Evolutionary conservation across 495 filamentous ascomycete species (phyloP).

Genomic region (Neurospora sp.): DNA sequence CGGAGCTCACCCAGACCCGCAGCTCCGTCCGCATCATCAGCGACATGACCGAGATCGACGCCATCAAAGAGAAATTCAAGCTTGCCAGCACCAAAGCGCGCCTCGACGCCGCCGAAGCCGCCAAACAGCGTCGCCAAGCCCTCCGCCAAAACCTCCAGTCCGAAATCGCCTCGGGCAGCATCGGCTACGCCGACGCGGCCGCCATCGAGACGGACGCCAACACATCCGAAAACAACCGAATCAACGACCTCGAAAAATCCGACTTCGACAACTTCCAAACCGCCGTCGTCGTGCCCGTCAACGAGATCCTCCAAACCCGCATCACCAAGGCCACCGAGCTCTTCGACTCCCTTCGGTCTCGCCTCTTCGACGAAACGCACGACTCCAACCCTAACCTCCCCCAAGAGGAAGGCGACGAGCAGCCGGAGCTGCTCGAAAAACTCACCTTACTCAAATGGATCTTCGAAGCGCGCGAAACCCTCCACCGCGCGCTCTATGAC

Average conservation of each 20-base stretch:
- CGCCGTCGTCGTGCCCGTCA: constrained; percentile 64
- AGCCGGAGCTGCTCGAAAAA: constrained; percentile 87
- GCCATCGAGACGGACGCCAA: constrained; percentile 58
- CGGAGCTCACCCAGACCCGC: constrained; percentile 69
- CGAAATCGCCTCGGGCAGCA: constrained; percentile 61
- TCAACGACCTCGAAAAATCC: constrained; percentile 53
- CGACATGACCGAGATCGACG: constrained; percentile 62
- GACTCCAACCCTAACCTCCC: constrained; percentile 65
- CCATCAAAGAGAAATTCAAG: constrained; percentile 51
- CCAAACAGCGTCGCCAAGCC: constrained; percentile 30
- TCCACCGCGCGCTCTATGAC: constrained; percentile 76
- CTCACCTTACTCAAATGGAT: constrained; percentile 95
- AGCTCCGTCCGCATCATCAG: constrained; percentile 63
- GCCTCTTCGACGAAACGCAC: constrained; percentile 64
- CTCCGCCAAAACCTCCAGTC: constrained; percentile 55
- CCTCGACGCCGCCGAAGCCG: constrained; percentile 31
- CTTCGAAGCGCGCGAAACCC: constrained; percentile 80
- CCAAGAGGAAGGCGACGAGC: constrained; percentile 91
- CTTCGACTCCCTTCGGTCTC: constrained; percentile 59
- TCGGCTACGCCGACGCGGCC: constrained; percentile 72
- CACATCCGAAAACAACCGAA: constrained; percentile 48
- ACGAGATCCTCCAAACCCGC: constrained; percentile 58
- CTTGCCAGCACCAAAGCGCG: constrained; percentile 32
- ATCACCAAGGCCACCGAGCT: constrained; percentile 52
- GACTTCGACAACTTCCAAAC: constrained; percentile 72